Conservation (phyloP, 2,329 filamentous ascomycete species). For the Talaromyces amestolkiae region DNA sequence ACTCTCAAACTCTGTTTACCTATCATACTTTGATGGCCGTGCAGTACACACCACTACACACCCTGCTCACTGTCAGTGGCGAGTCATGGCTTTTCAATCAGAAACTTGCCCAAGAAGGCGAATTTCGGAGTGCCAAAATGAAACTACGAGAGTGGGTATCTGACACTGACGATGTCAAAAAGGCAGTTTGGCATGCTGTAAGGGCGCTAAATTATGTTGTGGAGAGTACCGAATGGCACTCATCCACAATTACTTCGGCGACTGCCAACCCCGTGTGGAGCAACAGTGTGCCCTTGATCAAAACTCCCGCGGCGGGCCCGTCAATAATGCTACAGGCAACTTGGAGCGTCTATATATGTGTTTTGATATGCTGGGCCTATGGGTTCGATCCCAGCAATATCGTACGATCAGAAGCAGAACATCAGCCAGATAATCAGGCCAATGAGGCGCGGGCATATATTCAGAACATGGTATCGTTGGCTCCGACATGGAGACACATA, state of each 20-base stretch:
- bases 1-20: slow-evolving; percentile 26
- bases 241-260: neutral
- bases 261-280: slow-evolving; percentile 4
- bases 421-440: neutral
- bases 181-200: slow-evolving; percentile 35
- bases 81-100: slow-evolving; percentile 39
- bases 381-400: slow-evolving; percentile 21
- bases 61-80: slow-evolving; percentile 34
- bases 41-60: slow-evolving; percentile 31
- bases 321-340: slow-evolving; percentile 33
- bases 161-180: slow-evolving; percentile 27
- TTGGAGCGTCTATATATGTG: slow-evolving; percentile 35
- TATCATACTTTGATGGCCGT: slow-evolving; percentile 32
- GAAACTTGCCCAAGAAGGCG: slow-evolving; percentile 32
- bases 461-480: slow-evolving; percentile 23
- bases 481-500: slow-evolving; percentile 22
- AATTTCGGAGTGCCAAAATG: slow-evolving; percentile 32
- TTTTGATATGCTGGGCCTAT: slow-evolving; percentile 37
- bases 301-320: slow-evolving; percentile 13
- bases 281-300: neutral
- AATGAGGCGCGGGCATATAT: slow-evolving; percentile 23
- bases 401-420: slow-evolving; percentile 16
- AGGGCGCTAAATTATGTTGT: slow-evolving; percentile 24
- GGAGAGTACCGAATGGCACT: neutral
- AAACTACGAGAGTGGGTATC: slow-evolving; percentile 31